Percentiles rank a stretch among this genome's conserved stretches.
Evolutionary conservation across 768 basidiomycete species (phyloP).

Genomic region (Terana coerulea): DNA sequence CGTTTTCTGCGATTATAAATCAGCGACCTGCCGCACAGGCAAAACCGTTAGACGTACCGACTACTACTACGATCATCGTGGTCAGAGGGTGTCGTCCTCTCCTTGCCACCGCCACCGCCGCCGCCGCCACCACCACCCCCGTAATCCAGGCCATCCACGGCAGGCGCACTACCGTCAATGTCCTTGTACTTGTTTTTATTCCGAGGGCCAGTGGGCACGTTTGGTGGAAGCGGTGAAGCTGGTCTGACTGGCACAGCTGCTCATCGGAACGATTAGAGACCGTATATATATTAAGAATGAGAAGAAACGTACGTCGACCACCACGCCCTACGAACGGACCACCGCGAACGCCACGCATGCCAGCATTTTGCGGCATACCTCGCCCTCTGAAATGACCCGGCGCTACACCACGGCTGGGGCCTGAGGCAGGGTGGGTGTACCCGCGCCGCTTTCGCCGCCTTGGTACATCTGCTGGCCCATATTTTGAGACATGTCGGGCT

Average conservation of each 20-base stretch:
- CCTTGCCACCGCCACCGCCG: no score
- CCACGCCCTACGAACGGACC: conserved; percentile 38
- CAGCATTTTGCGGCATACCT: conserved; percentile 34
- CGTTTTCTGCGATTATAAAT: conserved; percentile 77
- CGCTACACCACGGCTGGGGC: conserved; percentile 21
- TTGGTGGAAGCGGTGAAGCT: conserved; percentile 81
- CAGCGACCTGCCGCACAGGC: no score
- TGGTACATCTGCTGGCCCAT: conserved; percentile 72
- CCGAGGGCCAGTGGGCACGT: conserved; percentile 83
- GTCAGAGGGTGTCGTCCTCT: conserved; percentile 50
- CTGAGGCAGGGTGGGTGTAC: conserved; percentile 43
- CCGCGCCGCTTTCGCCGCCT: conserved; percentile 47
- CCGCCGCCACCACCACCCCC: no score
- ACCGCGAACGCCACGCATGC: conserved; percentile 40
- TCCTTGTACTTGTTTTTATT: conserved; percentile 92
- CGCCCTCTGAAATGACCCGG: conserved; percentile 43
- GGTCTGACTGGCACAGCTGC: conserved; percentile 59
- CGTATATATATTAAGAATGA: background rate
- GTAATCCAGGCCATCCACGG: conserved; percentile 87
- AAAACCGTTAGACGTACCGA: conserved; percentile 45
- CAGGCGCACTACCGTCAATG: conserved; percentile 78
- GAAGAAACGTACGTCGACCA: conserved; percentile 35
- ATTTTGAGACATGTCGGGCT: conserved; percentile 16
- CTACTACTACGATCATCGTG: conserved; percentile 63
- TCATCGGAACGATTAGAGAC: background rate